Evolutionary conservation across 139 green algal genomes (phyloP).

Genomic region (Marvania coccoides): DNA sequence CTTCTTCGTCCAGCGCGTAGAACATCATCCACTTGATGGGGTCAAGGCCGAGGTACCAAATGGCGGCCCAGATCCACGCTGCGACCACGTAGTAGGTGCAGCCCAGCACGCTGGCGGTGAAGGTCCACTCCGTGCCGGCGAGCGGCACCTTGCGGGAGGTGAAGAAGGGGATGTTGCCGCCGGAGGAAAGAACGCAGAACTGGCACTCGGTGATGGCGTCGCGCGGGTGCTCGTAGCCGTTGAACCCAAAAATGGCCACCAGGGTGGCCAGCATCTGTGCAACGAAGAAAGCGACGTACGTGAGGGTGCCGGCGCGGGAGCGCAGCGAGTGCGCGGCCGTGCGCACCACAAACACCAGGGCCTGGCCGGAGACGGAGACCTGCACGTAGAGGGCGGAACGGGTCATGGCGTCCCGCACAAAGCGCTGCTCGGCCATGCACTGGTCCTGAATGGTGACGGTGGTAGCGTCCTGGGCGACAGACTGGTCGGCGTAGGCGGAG

Average conservation of each 20-base stretch:
- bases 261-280: slow-evolving; percentile 54
- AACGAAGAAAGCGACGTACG: slow-evolving; percentile 67
- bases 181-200: slow-evolving; percentile 46
- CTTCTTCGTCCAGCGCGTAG: slow-evolving; percentile 68
- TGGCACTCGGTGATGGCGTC: slow-evolving; percentile 31
- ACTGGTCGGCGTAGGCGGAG: neutral
- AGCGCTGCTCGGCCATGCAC: slow-evolving; percentile 67
- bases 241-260: slow-evolving; percentile 63
- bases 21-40: slow-evolving; percentile 64
- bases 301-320: slow-evolving; percentile 41
- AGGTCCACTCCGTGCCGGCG: slow-evolving; percentile 42
- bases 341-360: slow-evolving; percentile 74
- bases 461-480: neutral
- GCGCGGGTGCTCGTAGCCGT: slow-evolving; percentile 51
- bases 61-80: slow-evolving; percentile 69
- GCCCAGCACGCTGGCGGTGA: slow-evolving; percentile 57
- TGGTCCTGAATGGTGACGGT: slow-evolving; percentile 35
- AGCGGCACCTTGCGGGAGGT: slow-evolving; percentile 36
- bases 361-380: slow-evolving; percentile 66
- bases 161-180: slow-evolving; percentile 39
- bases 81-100: slow-evolving; percentile 69
- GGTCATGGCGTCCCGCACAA: slow-evolving; percentile 61
- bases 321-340: slow-evolving; percentile 47
- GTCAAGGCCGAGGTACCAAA: slow-evolving; percentile 72
- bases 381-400: slow-evolving; percentile 63